Evolutionary conservation across 2,329 filamentous ascomycete species (phyloP), one percentile per base, ranked within the genome.

Genomic region (Pleomassaria siparia): DNA sequence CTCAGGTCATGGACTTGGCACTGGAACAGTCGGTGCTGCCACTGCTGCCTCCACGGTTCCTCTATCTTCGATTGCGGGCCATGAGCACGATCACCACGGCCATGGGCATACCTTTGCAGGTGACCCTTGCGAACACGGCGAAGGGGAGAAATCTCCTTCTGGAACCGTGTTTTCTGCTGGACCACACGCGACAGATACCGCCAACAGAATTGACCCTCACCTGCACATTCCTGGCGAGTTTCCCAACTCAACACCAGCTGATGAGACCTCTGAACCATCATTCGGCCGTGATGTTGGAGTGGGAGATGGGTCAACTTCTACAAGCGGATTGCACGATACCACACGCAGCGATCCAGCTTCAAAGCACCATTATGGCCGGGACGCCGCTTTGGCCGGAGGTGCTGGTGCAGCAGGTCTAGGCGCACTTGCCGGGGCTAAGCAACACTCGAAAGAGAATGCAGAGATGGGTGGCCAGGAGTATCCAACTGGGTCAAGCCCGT

Each of bases 191-290:
- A 71, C 52, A 44, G 62, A 54, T 44, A 64, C 59, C 2, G 65
- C 59, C 1, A 67, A 68, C 46, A 44, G 26, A 59, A 71, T 15
- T 22, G 72, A 72, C 43, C 71, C 72, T 8, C 55, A 55, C 25
- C 54, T 64, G 8, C 66, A 69, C 36, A 56, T 70, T 28, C 67
- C 69, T 11, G 67, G 69, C 15, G 65, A 61, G 16, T 70, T 62
- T 26, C 63, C 64, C 2, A 56, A 55, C n/a, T 54, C 61, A 2
- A 69, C 67, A 2, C 63, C 66, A 12, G 47, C 56, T 7, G 62
- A 64, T 4, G 62, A 67, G 39, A 45, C 51, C 15, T 43, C 55
- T 39, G 53, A 56, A n/a, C 55, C 64, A n/a, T 63, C 58, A 15
- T 56, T 62, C 26, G 39, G 46, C 25, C 53, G 56, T 13, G 40